phyloP scores from a whole-genome alignment of 2,329 filamentous ascomycete genomes.

The Coniochaeta prunicola region DNA sequence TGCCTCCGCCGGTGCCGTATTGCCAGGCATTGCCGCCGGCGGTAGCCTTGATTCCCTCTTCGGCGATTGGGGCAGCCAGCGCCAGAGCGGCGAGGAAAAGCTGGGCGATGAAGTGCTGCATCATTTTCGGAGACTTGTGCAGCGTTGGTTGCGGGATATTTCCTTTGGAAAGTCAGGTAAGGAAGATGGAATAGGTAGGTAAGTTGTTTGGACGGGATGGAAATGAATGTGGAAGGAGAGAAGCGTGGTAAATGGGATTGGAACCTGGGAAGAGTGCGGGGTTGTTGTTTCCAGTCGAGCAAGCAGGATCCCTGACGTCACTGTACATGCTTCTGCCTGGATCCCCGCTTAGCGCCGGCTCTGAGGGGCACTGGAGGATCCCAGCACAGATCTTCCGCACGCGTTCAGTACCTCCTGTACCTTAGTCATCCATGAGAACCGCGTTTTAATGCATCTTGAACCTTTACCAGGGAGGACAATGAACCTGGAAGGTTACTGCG shows the following conservation, averaged over 20 bases:
- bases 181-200: background rate
- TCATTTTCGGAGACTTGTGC: constrained; percentile 13
- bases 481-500: too few relatives aligned
- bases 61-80: constrained; percentile 37
- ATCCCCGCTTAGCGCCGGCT: background rate
- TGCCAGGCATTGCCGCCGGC: constrained; percentile 40
- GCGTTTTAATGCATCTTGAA: too few relatives aligned
- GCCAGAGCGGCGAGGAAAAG: constrained; percentile 42
- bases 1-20: constrained; percentile 54
- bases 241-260: background rate
- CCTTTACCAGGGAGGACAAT: too few relatives aligned
- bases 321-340: background rate
- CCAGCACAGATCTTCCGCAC: background rate
- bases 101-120: constrained; percentile 38
- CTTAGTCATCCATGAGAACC: too few relatives aligned
- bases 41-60: constrained; percentile 25
- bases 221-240: background rate
- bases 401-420: too few relatives aligned
- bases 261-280: background rate
- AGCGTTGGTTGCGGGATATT: background rate
- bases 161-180: too few relatives aligned
- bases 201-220: background rate
- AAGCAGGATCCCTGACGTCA: background rate
- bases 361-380: background rate
- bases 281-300: background rate